Evolutionary conservation across 169 alveolate species (phyloP), one percentile per base, ranked within the genome.

Genomic region (Plasmodium coatneyi): DNA sequence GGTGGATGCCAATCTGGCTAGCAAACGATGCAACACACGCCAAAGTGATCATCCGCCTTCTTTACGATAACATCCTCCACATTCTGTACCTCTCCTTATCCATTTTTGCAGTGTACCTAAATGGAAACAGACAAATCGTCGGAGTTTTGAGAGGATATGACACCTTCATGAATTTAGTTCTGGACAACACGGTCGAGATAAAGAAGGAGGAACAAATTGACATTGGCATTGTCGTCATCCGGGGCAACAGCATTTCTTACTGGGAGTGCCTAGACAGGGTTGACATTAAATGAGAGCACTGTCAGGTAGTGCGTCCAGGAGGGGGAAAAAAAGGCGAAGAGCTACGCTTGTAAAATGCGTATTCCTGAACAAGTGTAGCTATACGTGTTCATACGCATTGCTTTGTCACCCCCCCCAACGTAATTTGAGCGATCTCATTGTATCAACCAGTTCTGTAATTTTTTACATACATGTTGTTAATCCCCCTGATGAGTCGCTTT

Each of bases 191-290:
- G 6, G 94, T 97, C 66, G 99, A 98, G 94, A 96, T 98, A 19
- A 95, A 95, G 28, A 95, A 96, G 41, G 98, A 96, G 66, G 98
- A 92, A 70, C 97, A 97, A 94, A 96, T 96, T 92, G 99, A 98
- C 41, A 96, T 99, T 30, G 99, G 99, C 12, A 98, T 99, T 90
- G 98, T 98, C 36, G 99, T 99, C 71, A 97, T 99, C 60, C 96
- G 99, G 54, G 99, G 99, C 43, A 99, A 99, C 96, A 97, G 99
- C 72, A 97, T 99, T 46, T 93, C 98, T 79, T 97, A 97, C 97
- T 99, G 99, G 99, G 99, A 99, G 93, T 98, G 99, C 97, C 96
- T 99, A 39, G 99, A 99, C 96, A 98, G 98, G 92, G 99, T 99
- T 52, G 92, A 95, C 89, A 96, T 96, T 30, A 92, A 94, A 82